These are phyloP conservation scores for Tephrocybe sp. DNA, from an alignment of 768 basidiomycete genomes.

Conservation along the genomic window DNA sequence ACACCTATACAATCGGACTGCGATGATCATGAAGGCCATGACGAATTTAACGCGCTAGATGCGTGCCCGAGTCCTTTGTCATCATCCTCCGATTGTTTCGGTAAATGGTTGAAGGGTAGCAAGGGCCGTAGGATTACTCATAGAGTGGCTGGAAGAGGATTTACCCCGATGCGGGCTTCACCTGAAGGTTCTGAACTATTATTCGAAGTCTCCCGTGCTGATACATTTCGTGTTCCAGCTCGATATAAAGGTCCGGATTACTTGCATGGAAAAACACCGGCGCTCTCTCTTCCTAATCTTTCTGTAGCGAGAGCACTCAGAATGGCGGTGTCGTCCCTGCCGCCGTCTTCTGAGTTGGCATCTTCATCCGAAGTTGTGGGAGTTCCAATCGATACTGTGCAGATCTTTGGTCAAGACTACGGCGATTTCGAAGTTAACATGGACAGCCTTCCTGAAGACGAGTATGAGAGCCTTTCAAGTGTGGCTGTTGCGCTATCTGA, in stretches of 20 bases:
- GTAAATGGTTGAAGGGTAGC: not conserved
- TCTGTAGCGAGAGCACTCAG: not conserved
- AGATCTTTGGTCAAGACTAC: not conserved
- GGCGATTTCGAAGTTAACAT: not conserved
- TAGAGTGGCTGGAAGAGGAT: not conserved
- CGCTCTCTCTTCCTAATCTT: not conserved
- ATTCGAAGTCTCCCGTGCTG: not conserved
- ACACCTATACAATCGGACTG: not conserved
- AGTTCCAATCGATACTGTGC: not conserved
- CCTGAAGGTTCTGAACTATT: not conserved
- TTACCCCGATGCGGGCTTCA: not conserved
- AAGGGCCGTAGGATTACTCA: not conserved
- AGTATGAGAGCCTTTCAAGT: not conserved
- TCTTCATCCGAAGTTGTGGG: constrained; percentile 1
- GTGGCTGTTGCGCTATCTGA: not conserved
- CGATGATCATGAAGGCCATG: not conserved
- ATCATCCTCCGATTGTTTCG: not conserved
- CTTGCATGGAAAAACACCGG: not conserved
- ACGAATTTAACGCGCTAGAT: not conserved
- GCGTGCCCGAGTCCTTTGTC: not conserved
- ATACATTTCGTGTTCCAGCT: not conserved
- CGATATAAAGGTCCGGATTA: not conserved
- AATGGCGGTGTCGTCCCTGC: constrained; percentile 3
- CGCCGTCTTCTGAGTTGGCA: constrained; percentile 12
- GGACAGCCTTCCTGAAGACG: not conserved